Evolutionary conservation across 2,329 filamentous ascomycete species (phyloP), one percentile per base, ranked within the genome.

Genomic region (Colletotrichum tanaceti): DNA sequence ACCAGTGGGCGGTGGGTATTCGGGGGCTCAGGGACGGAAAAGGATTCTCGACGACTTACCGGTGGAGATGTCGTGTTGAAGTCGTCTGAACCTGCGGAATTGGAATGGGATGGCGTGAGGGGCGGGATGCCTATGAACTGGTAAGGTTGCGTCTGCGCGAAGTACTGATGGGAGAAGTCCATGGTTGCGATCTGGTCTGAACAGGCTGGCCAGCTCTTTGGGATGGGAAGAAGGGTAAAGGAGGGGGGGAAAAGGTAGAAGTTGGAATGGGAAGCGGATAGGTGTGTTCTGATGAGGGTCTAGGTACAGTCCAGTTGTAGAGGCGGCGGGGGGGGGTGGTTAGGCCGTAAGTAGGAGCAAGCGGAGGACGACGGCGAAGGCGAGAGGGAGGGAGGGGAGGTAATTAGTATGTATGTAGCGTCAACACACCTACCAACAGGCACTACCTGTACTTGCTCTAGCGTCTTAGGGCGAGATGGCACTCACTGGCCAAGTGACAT

Each of bases 141-240:
- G 78, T 85, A 87, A 58, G 83, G 79, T 78, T 86, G 83, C 68
- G 80, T 75, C 74, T 80, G 80, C 58, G 81, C 72, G 73, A 81
- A 85, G 76, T 85, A 88, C 53, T 81, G 77, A 71, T 85, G 85
- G 54, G 83, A 80, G 77, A 84, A 88, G 75, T 88, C 85, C 86
- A 88, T 88, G 61, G 67, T 70, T 46, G 72, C 55, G 68, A 65
- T 68, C 49, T 65, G 9, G 52, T 57, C 54, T 65, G 20, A 14
- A 24, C 43, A 50, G 41, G 62, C 50, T 38, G 55, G 41, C n/a
- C 65, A 47, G 49, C 65, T 43, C 28, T 35, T 38, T 35, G 50
- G 52, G 39, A 49, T 47, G 55, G 18, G 41, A 58, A 32, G 41
- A 38, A 11, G 35, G 20, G 50, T 43, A 43, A 47, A 59, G 55